Conservation (phyloP, 1,139 yeast species). For the Suhomyces taliae region DNA sequence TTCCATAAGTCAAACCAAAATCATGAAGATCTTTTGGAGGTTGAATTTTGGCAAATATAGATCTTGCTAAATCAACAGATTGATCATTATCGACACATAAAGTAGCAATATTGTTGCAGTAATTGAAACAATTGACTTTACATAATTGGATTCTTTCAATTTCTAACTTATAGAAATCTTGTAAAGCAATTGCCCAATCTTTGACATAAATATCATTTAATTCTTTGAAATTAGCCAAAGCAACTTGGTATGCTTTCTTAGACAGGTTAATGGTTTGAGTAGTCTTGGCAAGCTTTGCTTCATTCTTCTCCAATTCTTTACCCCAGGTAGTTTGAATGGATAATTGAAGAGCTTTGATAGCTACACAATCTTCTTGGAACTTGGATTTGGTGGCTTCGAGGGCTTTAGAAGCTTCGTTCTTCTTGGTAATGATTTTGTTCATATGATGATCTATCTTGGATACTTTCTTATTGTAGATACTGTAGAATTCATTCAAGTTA, state of each 20-base stretch:
- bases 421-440: constrained; percentile 31
- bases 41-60: constrained; percentile 67
- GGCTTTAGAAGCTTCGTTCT: constrained; percentile 30
- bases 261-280: constrained; percentile 47
- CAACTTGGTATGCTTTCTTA: constrained; percentile 59
- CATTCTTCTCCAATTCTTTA: constrained; percentile 68
- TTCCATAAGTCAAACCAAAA: constrained; percentile 58
- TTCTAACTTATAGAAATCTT: constrained; percentile 73
- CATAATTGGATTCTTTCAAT: constrained; percentile 73
- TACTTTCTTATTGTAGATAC: constrained; percentile 32
- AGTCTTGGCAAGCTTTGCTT: constrained; percentile 59
- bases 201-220: constrained; percentile 70
- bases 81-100: constrained; percentile 80
- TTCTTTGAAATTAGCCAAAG: constrained; percentile 60
- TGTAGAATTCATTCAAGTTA: constrained; percentile 31
- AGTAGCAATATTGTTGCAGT: constrained; percentile 72
- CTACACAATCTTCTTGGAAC: constrained; percentile 60
- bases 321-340: constrained; percentile 77
- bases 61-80: constrained; percentile 68
- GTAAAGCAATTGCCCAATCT: constrained; percentile 76
- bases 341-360: constrained; percentile 58
- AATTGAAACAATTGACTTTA: constrained; percentile 80
- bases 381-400: constrained; percentile 48
- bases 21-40: constrained; percentile 58
- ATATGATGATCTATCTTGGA: constrained; percentile 38